phyloP scores from a whole-genome alignment of 2,329 filamentous ascomycete genomes.

The Aspergillus unguis region DNA sequence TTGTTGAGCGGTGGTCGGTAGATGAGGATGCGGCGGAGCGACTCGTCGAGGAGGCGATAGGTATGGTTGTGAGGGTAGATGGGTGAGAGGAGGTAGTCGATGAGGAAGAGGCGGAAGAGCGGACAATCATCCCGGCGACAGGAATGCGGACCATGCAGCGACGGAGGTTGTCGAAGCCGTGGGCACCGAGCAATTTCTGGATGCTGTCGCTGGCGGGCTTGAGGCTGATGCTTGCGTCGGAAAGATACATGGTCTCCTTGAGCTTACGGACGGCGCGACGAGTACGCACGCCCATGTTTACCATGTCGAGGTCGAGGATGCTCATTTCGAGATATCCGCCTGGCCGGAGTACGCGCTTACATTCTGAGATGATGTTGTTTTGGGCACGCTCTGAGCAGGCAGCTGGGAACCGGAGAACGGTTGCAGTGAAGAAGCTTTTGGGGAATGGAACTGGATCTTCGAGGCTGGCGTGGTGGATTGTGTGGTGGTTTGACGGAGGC shows the following conservation, averaged over 20 bases:
- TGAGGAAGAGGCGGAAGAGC: slow-evolving; percentile 42
- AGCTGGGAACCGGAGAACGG: slow-evolving; percentile 46
- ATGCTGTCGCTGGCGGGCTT: slow-evolving; percentile 48
- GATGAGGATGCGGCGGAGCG: slow-evolving; percentile 25
- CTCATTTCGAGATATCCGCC: slow-evolving; percentile 50
- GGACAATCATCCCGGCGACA: slow-evolving; percentile 44
- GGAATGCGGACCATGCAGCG: slow-evolving; percentile 50
- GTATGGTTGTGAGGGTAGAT: slow-evolving; percentile 28
- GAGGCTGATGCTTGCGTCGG: slow-evolving; percentile 43
- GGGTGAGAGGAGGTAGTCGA: slow-evolving; percentile 37
- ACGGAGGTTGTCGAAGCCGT: slow-evolving; percentile 49
- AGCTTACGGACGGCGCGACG: slow-evolving; percentile 45
- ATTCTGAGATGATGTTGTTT: slow-evolving; percentile 47
- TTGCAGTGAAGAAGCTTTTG: slow-evolving; percentile 45
- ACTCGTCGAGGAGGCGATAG: slow-evolving; percentile 23
- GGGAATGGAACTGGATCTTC: slow-evolving; percentile 46
- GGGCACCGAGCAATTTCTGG: slow-evolving; percentile 44
- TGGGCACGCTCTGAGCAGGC: slow-evolving; percentile 44
- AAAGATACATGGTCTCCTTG: slow-evolving; percentile 45
- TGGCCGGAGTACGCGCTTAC: slow-evolving; percentile 47
- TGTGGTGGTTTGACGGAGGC: slow-evolving; percentile 43
- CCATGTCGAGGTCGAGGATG: slow-evolving; percentile 49
- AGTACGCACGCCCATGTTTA: slow-evolving; percentile 49
- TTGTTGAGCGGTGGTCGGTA: slow-evolving; percentile 16
- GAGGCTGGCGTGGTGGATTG: slow-evolving; percentile 41